A percentile compares a stretch with the other conserved stretches of the same genome.
Evolutionary conservation across 2,329 filamentous ascomycete genomes (phyloP).

Genomic region (Drechmeria coniospora): DNA sequence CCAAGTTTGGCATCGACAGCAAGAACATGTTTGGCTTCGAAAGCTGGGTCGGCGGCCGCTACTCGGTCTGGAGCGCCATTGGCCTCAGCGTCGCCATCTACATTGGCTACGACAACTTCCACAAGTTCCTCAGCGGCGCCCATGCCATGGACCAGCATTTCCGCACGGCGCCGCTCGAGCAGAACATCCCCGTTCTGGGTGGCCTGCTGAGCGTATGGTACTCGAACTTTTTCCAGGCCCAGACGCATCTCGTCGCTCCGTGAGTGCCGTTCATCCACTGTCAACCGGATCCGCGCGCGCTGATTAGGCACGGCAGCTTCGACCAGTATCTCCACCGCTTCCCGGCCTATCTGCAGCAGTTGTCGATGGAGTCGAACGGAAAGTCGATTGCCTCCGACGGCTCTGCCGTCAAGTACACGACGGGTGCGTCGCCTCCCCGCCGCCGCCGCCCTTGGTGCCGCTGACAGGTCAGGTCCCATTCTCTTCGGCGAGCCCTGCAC

Average conservation of each 20-base stretch:
- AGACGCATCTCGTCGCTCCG: slow-evolving; percentile 94
- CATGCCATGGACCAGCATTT: slow-evolving; percentile 99
- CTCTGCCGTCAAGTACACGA: slow-evolving; percentile 91
- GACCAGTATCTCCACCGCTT: slow-evolving; percentile 99
- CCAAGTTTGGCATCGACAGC: slow-evolving; percentile 95
- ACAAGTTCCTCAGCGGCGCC: slow-evolving; percentile 85
- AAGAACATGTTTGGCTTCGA: slow-evolving; percentile 99
- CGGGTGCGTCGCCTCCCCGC: slow-evolving; percentile 29
- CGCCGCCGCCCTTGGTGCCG: too few species aligned
- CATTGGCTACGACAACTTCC: slow-evolving; percentile 95
- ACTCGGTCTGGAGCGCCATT: slow-evolving; percentile 98
- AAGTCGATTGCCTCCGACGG: slow-evolving; percentile 88
- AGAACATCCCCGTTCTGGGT: slow-evolving; percentile 89
- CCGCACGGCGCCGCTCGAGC: slow-evolving; percentile 70
- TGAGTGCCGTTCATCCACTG: slow-evolving; percentile 29
- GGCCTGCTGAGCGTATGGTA: slow-evolving; percentile 97
- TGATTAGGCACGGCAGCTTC: slow-evolving; percentile 41
- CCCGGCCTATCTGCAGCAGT: slow-evolving; percentile 95
- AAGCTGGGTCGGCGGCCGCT: slow-evolving; percentile 95
- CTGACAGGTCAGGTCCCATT: slow-evolving; percentile 45
- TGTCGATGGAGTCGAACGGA: slow-evolving; percentile 99
- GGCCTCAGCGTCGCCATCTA: slow-evolving; percentile 88
- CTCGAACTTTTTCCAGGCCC: slow-evolving; percentile 94
- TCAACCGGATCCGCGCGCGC: background rate
- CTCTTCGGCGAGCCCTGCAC: slow-evolving; percentile 97